Conservation (phyloP, 352 stramenopile genomes). For the Globisporangium recalcitrans region DNA sequence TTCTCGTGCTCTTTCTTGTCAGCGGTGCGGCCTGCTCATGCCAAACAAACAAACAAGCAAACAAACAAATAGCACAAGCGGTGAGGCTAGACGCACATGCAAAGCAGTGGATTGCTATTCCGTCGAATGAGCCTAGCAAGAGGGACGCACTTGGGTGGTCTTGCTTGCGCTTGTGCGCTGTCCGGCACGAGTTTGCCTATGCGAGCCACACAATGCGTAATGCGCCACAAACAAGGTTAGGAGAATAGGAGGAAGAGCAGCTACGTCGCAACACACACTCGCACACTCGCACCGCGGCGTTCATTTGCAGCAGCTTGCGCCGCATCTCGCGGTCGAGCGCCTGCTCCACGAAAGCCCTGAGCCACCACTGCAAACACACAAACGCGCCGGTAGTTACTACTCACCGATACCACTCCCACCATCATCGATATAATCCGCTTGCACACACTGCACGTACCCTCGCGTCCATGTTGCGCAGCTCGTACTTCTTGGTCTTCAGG, state of each 20-base stretch:
- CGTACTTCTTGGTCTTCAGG: conserved; percentile 52
- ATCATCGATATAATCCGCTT: not conserved
- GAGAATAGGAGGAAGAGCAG: not conserved
- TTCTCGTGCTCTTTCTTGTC: conserved; percentile 77
- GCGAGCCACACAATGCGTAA: no score
- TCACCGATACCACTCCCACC: not conserved
- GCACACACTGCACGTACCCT: conserved; percentile 27
- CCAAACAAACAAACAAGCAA: not conserved
- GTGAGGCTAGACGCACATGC: no score
- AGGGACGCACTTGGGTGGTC: conserved; percentile 45
- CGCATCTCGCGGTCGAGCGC: conserved; percentile 57
- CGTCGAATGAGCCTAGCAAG: not conserved
- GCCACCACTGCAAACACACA: conserved; percentile 49
- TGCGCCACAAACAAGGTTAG: no score
- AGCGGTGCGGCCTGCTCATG: conserved; percentile 40
- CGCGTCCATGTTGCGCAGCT: conserved; percentile 62
- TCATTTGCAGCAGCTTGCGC: conserved; percentile 41
- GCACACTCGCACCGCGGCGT: conserved; percentile 24
- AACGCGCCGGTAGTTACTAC: not conserved
- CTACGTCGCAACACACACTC: not conserved
- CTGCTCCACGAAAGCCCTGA: conserved; percentile 67
- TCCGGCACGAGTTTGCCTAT: conserved; percentile 42
- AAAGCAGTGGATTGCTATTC: no score
- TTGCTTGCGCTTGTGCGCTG: conserved; percentile 69
- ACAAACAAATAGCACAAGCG: no score